Conservation (phyloP, 108 stramenopile species). For the Bacterosira constricta region DNA sequence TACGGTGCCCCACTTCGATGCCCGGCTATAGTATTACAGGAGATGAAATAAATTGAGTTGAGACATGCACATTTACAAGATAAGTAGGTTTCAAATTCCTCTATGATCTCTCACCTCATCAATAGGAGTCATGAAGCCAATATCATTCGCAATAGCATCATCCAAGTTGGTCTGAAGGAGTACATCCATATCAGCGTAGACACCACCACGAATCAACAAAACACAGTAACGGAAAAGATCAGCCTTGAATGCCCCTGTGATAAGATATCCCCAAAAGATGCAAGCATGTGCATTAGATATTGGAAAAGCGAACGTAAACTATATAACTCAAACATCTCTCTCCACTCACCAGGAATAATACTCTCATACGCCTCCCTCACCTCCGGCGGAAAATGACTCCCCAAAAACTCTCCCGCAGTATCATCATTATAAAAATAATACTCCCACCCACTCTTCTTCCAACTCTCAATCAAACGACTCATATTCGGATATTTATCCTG, state of each 20-base stretch:
- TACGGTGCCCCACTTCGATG: slow-evolving; percentile 51
- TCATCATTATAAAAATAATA: slow-evolving; percentile 30
- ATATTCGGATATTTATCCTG: slow-evolving; percentile 26
- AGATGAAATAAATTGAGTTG: not conserved
- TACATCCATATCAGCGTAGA: slow-evolving; percentile 88
- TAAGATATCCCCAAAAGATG: not conserved
- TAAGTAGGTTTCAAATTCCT: not conserved
- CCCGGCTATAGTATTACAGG: slow-evolving; percentile 48
- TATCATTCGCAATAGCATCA: slow-evolving; percentile 65
- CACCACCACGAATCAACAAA: slow-evolving; percentile 79
- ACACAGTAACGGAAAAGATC: slow-evolving; percentile 89
- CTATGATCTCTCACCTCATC: slow-evolving; percentile 49
- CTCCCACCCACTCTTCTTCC: slow-evolving; percentile 29
- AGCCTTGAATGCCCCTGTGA: slow-evolving; percentile 65
- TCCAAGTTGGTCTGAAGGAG: slow-evolving; percentile 82
- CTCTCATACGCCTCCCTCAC: slow-evolving; percentile 24
- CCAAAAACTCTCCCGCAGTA: not conserved
- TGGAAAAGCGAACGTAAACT: not conserved
- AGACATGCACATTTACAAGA: not conserved
- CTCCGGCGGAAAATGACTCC: slow-evolving; percentile 24
- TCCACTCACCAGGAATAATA: slow-evolving; percentile 14
- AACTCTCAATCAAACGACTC: slow-evolving; percentile 15
- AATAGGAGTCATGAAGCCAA: slow-evolving; percentile 82
- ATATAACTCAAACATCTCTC: too few species aligned
- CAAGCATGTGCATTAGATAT: not conserved